These are phyloP conservation scores for Mycena rebaudengoi DNA, from an alignment of 768 basidiomycete genomes.

Conservation along the genomic window DNA sequence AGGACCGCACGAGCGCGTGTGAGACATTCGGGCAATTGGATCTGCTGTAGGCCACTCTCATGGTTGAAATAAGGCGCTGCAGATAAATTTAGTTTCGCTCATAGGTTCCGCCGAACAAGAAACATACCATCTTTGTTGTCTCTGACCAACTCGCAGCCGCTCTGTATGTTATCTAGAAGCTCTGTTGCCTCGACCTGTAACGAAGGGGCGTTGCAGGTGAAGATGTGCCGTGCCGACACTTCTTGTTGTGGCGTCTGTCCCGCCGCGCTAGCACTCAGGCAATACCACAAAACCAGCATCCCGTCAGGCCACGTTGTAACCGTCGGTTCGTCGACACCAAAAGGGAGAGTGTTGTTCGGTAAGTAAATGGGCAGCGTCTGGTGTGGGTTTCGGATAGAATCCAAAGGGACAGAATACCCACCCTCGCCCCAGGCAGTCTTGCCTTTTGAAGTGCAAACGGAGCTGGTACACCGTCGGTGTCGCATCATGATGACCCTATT, in stretches of 20 bases:
- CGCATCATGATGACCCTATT: slow-evolving; percentile 56
- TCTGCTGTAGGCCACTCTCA: not conserved
- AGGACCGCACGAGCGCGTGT: slow-evolving; percentile 11
- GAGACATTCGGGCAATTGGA: slow-evolving; percentile 17
- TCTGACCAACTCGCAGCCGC: slow-evolving; percentile 37
- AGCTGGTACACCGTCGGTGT: slow-evolving; percentile 54
- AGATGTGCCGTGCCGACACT: slow-evolving; percentile 51
- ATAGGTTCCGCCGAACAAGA: no score
- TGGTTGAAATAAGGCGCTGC: slow-evolving; percentile 16
- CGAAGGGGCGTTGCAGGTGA: slow-evolving; percentile 53
- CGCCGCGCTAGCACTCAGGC: slow-evolving; percentile 10
- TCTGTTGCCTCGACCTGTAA: slow-evolving; percentile 49
- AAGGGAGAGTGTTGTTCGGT: slow-evolving; percentile 42
- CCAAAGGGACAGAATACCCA: slow-evolving; percentile 39
- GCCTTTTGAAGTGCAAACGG: slow-evolving; percentile 38
- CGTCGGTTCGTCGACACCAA: slow-evolving; percentile 18
- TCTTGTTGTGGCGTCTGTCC: not conserved
- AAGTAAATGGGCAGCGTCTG: slow-evolving; percentile 39
- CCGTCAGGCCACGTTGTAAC: slow-evolving; percentile 38
- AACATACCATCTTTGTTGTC: slow-evolving; percentile 37
- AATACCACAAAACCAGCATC: slow-evolving; percentile 43
- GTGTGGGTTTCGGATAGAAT: slow-evolving; percentile 45
- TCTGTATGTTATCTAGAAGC: slow-evolving; percentile 51
- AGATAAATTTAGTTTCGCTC: no score
- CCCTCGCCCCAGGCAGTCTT: not conserved